phyloP scores from a whole-genome alignment of 2,329 filamentous ascomycete genomes.

The Fusarium marasasianum region DNA sequence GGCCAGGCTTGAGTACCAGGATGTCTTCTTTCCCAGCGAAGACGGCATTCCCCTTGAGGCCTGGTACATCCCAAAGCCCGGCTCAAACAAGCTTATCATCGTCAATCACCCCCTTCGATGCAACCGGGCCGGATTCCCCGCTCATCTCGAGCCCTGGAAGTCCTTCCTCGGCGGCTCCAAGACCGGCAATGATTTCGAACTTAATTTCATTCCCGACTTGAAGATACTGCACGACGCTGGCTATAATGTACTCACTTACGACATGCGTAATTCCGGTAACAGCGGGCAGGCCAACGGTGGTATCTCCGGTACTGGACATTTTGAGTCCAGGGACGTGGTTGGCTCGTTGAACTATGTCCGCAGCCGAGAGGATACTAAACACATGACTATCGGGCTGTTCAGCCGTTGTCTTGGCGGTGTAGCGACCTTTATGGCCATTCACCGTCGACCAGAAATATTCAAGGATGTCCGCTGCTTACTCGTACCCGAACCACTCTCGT shows the following conservation, averaged over 20 bases:
- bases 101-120: not conserved
- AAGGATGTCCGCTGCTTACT: not conserved
- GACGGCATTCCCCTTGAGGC: not conserved
- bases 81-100: not conserved
- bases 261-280: not conserved
- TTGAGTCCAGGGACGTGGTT: not conserved
- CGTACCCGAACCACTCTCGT: not conserved
- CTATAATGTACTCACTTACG: not conserved
- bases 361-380: not conserved
- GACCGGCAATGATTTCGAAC: not conserved
- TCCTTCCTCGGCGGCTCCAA: not conserved
- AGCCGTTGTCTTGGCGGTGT: not conserved
- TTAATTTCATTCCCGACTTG: not conserved
- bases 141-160: not conserved
- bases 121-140: not conserved
- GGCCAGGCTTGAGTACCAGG: fast-evolving
- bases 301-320: not conserved
- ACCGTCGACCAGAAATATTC: not conserved
- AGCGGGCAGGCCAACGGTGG: not conserved
- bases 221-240: not conserved
- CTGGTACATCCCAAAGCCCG: not conserved
- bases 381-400: not conserved
- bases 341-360: not conserved
- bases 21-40: not conserved
- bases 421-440: not conserved